phyloP scores from a whole-genome alignment of 345 rosid species.

The Populus simonii region DNA sequence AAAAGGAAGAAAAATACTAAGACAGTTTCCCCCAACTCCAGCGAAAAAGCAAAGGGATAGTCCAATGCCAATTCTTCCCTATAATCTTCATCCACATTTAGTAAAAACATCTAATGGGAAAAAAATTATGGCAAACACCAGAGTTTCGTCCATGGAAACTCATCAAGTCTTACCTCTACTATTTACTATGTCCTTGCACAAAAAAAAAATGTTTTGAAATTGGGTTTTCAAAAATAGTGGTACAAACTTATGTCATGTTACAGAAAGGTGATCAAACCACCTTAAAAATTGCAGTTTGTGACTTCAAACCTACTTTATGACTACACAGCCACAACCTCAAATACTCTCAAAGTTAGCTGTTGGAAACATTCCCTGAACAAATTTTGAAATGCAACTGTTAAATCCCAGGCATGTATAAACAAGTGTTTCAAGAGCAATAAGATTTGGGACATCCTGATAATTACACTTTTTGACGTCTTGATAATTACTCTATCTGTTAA shows the following conservation, averaged over 20 bases:
- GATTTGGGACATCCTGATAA: background rate
- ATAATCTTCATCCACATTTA: background rate
- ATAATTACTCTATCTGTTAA: background rate
- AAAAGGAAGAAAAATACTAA: background rate
- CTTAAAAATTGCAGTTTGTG: background rate
- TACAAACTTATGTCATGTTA: background rate
- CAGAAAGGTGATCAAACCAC: background rate
- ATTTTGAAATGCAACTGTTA: background rate
- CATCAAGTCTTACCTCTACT: background rate
- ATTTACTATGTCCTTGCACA: background rate
- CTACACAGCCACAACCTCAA: background rate
- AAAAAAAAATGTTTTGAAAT: background rate
- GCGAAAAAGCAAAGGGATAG: background rate
- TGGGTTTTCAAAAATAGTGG: background rate
- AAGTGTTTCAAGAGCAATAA: background rate
- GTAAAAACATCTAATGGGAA: background rate
- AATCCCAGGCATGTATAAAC: background rate
- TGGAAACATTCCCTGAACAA: background rate
- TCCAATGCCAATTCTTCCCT: background rate
- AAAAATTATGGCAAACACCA: background rate
- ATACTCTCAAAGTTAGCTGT: background rate
- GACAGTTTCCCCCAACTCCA: background rate
- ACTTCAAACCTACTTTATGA: background rate
- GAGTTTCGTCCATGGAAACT: background rate
- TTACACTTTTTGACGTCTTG: background rate